These are phyloP conservation scores for Flaveria linearis DNA, from an alignment of 129 eudicot genomes.

Conservation along the genomic window DNA sequence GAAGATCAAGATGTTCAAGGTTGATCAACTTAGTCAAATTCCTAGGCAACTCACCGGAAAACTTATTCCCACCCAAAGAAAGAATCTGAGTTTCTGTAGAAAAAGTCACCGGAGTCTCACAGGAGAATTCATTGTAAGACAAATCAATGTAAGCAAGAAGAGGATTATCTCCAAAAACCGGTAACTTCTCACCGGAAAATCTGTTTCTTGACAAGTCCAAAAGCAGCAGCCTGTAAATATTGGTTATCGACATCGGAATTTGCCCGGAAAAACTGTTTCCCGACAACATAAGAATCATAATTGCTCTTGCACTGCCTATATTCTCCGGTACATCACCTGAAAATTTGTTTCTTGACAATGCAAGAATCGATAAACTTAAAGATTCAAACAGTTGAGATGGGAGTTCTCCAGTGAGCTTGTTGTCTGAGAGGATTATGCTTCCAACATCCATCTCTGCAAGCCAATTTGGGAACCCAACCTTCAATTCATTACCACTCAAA, in stretches of 20 bases:
- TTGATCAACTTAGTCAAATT: conserved; percentile 45
- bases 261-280: conserved; percentile 56
- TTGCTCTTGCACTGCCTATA: conserved; percentile 50
- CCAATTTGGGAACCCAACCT: conserved; percentile 56
- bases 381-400: conserved; percentile 55
- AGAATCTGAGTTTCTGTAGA: conserved; percentile 41
- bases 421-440: conserved; percentile 52
- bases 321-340: conserved; percentile 55
- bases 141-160: conserved; percentile 56
- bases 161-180: conserved; percentile 46
- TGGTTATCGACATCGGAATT: conserved; percentile 51
- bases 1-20: conserved; percentile 63
- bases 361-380: conserved; percentile 42
- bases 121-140: conserved; percentile 51
- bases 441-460: conserved; percentile 60
- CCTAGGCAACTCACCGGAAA: conserved; percentile 49
- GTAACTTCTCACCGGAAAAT: conserved; percentile 50
- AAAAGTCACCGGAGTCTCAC: conserved; percentile 48
- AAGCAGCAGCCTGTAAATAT: conserved; percentile 50
- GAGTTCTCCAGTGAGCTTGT: conserved; percentile 47
- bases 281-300: conserved; percentile 56
- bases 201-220: conserved; percentile 59
- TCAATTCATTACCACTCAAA: conserved; percentile 44
- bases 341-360: conserved; percentile 57
- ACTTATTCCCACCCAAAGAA: conserved; percentile 52